Base-by-base conservation (phyloP, 352 stramenopile genomes). In the Globisporangium uncinulatum region DNA sequence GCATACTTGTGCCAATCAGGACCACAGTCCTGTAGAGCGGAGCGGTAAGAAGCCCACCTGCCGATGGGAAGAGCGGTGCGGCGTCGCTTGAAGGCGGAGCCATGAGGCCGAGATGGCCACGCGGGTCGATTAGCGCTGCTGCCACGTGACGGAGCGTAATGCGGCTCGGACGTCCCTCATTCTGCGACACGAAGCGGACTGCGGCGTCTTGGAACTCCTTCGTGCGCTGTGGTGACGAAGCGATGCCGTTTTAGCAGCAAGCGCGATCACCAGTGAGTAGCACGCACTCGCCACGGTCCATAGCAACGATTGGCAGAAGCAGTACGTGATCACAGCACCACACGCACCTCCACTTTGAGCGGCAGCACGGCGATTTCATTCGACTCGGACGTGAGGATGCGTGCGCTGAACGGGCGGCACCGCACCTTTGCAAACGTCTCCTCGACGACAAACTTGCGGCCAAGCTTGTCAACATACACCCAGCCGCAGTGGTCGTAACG, bases 401-500 rank as follows among this genome's bases (percentile, higher is more conserved):
- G 83, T 36, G 83, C 79, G 29, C 73, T 83, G 66, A 93, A 94
- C 6, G 82, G 79, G 13, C 81, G 78, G 58, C 83, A 92, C 56
- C 90, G 78, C 46, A 94, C 80, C 49, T 85, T 80, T 44, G 67
- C 56, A 48, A 90, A 74, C 65, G 83, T 93, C 62, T 94, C 85
- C 63, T 94, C 85, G 39, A 93, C 78, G 21, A 94, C 72, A 41
- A 89, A 94, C 59, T 91, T 91, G 60, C 80, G 79, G 2, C 85
- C 85, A 48, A 94, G 60, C 34, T 79, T 74, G 57, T 94, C 81
- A 46, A 93, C 83, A 56, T 87, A 88, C 53, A 94, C 66, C 71
- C 85, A 87, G 0, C 85, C 85, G 39, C 79, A 85, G 63, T 93
- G 83, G 57, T 94, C 84, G 56, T 89, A 94, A 49, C 75, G 83